Base-by-base conservation (phyloP, 129 eudicot genomes). In the Oenanthe sinensis region DNA sequence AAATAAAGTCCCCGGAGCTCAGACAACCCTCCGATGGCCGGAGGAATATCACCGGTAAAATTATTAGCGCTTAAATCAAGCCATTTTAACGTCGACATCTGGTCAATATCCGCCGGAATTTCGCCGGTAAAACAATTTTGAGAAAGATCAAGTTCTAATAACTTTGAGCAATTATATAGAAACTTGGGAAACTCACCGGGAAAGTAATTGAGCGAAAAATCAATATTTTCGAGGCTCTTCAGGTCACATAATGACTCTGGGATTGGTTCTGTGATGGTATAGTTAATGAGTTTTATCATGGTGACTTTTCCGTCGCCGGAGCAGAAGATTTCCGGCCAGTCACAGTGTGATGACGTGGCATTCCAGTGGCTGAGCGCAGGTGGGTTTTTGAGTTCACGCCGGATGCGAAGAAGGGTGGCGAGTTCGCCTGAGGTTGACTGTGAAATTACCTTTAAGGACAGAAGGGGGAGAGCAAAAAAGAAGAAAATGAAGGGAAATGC, bases 1-100 rank as follows among this genome's bases (percentile, higher is more conserved):
- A 95, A 78, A 30, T 42, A 17, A 82, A 95, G 63, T 9, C 17
- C 70, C 40, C 45, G 37, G 68, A 95, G 80, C 68, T 68, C 74
- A 4, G 88, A 76, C 28, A 95, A 75, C 20, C 81, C 76, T 3
- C 96, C 99, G 65, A 92, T 84, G 3, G 80, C 85, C 52, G 88
- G 89, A 33, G 99, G 99, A 28, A 95, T 80, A 42, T 95, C 88
- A 12, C 99, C 99, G 76, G 95, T 82, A 82, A 95, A 92, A 83
- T 92, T 95, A 79, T 95, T 95, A n/a, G 78, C 85, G 26, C 88
- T 79, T 8, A 95, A 79, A 48, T 87, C 83, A 76, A 92, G 82
- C 75, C 72, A 77, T 28, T 81, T 76, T 1, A 95, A 77, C 10
- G 62, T 37, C 5, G 82, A 69, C 28, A 95, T 87, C 8, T 83